phyloP scores from a whole-genome alignment of 768 basidiomycete species.

The Phylloporus rhodoxanthus region DNA sequence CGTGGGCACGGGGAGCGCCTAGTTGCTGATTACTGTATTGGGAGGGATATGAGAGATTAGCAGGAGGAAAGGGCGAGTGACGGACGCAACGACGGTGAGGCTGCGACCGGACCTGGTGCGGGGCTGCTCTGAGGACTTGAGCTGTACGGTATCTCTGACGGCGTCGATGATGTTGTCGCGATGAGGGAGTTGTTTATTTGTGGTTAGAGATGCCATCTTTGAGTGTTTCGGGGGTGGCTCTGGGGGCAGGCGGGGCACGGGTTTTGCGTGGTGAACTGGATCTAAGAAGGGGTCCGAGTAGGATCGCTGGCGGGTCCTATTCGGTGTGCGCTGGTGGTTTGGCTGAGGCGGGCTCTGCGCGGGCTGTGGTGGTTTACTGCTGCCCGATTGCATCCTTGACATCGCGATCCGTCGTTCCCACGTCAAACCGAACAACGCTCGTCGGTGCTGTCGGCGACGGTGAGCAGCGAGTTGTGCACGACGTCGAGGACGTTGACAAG shows the following conservation, averaged over 20 bases:
- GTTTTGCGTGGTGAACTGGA: slow-evolving; percentile 25
- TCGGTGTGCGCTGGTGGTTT: slow-evolving; percentile 20
- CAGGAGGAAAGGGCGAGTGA: slow-evolving; percentile 5
- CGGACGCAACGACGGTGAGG: slow-evolving; percentile 41
- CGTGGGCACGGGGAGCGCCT: slow-evolving; percentile 22
- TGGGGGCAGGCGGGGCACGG: slow-evolving; percentile 39
- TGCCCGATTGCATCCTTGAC: slow-evolving; percentile 12
- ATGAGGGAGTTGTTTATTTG: slow-evolving; percentile 29
- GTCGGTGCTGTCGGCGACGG: slow-evolving; percentile 11
- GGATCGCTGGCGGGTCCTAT: slow-evolving; percentile 38
- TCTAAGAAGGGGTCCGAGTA: slow-evolving; percentile 53
- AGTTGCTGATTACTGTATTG: slow-evolving; percentile 20
- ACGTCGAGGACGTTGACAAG: slow-evolving; percentile 3
- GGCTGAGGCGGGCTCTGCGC: slow-evolving; percentile 9
- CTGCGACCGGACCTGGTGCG: slow-evolving; percentile 50
- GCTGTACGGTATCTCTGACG: slow-evolving; percentile 62
- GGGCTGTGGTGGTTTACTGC: slow-evolving; percentile 23
- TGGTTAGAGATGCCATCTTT: slow-evolving; percentile 26
- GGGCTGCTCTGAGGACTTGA: slow-evolving; percentile 40
- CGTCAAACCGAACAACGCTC: slow-evolving; percentile 9
- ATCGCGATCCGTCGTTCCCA: slow-evolving; percentile 23
- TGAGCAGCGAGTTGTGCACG: slow-evolving; percentile 1
- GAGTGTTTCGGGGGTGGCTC: slow-evolving; percentile 29
- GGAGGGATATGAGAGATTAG: slow-evolving; percentile 16
- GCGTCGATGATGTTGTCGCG: slow-evolving; percentile 50